These are phyloP conservation scores for Agarophyton chilense DNA, from an alignment of 23 red algal species.

Conservation along the genomic window DNA sequence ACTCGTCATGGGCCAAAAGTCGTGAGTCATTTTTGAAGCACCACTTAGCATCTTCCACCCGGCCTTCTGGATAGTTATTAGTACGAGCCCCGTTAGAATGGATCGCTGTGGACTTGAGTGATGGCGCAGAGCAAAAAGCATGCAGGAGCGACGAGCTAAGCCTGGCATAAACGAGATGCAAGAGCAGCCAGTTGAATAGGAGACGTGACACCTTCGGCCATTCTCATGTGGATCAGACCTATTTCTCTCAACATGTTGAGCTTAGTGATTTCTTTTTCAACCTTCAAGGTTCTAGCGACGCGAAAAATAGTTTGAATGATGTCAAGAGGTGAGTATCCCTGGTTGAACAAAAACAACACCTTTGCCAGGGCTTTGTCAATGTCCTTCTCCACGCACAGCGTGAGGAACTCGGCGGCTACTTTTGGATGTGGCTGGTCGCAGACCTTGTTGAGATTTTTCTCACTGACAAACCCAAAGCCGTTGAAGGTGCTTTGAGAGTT, in stretches of 20 bases:
- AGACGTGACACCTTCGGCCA: constrained; percentile 70
- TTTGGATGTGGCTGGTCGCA: constrained; percentile 91
- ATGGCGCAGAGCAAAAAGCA: no score
- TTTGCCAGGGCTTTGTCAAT: constrained; percentile 79
- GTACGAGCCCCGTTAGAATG: no score
- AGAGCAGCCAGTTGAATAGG: constrained; percentile 88
- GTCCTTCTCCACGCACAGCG: constrained; percentile 64
- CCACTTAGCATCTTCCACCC: neutral
- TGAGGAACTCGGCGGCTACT: constrained; percentile 72
- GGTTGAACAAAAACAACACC: constrained; percentile 64
- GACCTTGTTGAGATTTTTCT: constrained; percentile 92
- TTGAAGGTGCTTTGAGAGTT: constrained; percentile 86
- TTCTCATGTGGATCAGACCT: constrained; percentile 90
- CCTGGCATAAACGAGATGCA: constrained; percentile 65
- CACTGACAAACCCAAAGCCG: constrained; percentile 90
- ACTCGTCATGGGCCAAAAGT: no score
- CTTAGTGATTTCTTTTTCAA: constrained; percentile 75
- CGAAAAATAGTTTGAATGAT: constrained; percentile 94
- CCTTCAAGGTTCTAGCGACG: constrained; percentile 68
- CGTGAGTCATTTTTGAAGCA: neutral
- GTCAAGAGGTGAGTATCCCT: constrained; percentile 88
- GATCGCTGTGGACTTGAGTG: neutral
- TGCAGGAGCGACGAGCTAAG: no score
- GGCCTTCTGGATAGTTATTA: no score
- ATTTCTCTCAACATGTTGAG: constrained; percentile 83